These are phyloP conservation scores for Paecilomyces dactylethromorphus DNA, from an alignment of 2,329 filamentous ascomycete genomes.

Conservation along the genomic window DNA sequence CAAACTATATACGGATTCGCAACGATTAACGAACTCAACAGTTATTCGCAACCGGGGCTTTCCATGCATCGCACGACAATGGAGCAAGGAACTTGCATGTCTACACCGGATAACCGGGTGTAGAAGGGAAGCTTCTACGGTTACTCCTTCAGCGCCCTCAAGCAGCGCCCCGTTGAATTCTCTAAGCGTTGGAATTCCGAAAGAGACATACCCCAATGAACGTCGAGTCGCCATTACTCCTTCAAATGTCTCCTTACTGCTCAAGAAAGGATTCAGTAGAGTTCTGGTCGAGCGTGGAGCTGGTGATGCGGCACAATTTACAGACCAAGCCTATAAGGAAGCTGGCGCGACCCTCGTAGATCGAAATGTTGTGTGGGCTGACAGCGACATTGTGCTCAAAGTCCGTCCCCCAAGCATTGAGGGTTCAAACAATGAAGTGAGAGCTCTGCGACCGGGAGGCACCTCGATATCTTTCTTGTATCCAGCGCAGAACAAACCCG, in stretches of 20 bases:
- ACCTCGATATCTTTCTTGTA: conserved; percentile 80
- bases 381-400: conserved; percentile 75
- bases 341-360: conserved; percentile 75
- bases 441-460: conserved; percentile 60
- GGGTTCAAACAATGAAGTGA: conserved; percentile 57
- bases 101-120: not conserved
- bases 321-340: conserved; percentile 67
- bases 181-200: conserved; percentile 71
- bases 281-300: conserved; percentile 76
- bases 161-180: conserved; percentile 54
- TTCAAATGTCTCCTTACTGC: conserved; percentile 70
- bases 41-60: not conserved
- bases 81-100: not conserved
- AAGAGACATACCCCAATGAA: conserved; percentile 72
- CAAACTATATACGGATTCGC: not conserved
- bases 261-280: conserved; percentile 77
- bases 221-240: conserved; percentile 79
- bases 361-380: conserved; percentile 61
- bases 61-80: not conserved
- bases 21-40: not conserved
- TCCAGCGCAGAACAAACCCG: conserved; percentile 68
- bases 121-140: not conserved
- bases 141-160: conserved; percentile 4
- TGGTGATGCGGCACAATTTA: conserved; percentile 70
- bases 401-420: conserved; percentile 65